Conservation (phyloP, 2,329 filamentous ascomycete genomes). For the Escovopsis sp. region DNA sequence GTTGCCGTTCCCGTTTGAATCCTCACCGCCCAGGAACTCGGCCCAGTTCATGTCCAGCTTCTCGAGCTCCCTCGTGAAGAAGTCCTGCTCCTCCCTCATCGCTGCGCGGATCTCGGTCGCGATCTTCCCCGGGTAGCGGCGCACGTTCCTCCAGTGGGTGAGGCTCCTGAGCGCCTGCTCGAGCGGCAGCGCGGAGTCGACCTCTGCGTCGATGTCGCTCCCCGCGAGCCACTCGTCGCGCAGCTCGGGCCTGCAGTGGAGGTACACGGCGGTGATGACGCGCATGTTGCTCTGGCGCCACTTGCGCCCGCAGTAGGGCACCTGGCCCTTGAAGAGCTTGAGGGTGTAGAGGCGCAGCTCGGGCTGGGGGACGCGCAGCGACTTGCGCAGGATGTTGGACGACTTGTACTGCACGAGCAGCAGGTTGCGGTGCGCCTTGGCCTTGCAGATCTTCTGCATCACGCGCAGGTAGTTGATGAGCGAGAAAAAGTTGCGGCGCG, state of each 20-base stretch:
- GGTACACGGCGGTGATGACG: constrained; percentile 91
- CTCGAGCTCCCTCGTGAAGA: constrained; percentile 65
- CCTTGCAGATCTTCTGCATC: constrained; percentile 93
- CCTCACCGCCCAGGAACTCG: constrained; percentile 23
- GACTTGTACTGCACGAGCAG: constrained; percentile 93
- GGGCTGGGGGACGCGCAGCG: constrained; percentile 78
- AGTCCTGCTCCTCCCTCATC: constrained; percentile 60
- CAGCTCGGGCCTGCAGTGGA: constrained; percentile 84
- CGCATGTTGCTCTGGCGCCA: constrained; percentile 98
- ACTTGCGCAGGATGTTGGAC: constrained; percentile 79
- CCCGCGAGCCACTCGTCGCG: constrained; percentile 91
- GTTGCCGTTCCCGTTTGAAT: constrained; percentile 9
- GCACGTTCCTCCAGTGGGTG: constrained; percentile 89
- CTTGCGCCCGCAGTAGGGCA: constrained; percentile 94
- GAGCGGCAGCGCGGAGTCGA: constrained; percentile 80
- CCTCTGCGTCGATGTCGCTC: constrained; percentile 81
- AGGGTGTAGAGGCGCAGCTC: constrained; percentile 84
- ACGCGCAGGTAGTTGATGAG: constrained; percentile 90
- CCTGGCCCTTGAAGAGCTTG: constrained; percentile 97
- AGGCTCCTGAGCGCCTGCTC: constrained; percentile 81
- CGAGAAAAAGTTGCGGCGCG: constrained; percentile 87
- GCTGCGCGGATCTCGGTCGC: constrained; percentile 40
- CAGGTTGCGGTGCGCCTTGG: constrained; percentile 88
- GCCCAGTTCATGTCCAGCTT: constrained; percentile 45
- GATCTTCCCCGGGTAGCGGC: constrained; percentile 69